phyloP scores from a whole-genome alignment of 1,139 yeast species.

The Blastobotrys proliferans region DNA sequence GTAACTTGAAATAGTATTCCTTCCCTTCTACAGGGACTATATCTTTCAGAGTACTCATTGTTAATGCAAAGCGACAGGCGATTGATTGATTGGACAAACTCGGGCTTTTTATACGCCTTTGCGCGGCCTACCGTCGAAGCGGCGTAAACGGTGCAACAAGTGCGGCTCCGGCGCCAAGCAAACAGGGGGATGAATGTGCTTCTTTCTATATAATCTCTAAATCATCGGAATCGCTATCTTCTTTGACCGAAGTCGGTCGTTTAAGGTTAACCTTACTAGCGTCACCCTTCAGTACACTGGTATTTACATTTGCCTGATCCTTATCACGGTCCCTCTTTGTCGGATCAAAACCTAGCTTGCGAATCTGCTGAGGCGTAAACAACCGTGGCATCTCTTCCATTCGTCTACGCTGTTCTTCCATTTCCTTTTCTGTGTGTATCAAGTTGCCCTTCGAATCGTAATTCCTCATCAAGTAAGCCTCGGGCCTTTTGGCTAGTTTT shows the following conservation, averaged over 20 bases:
- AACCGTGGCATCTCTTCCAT: slow-evolving; percentile 25
- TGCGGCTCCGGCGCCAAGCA: too few species aligned
- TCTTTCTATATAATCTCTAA: slow-evolving; percentile 33
- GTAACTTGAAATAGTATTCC: too few species aligned
- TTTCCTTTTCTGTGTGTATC: slow-evolving; percentile 33
- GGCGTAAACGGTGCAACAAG: too few species aligned
- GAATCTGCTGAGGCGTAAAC: slow-evolving; percentile 30
- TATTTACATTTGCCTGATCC: not conserved
- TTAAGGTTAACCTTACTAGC: not conserved
- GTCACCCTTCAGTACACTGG: slow-evolving; percentile 2
- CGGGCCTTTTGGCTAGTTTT: slow-evolving; percentile 30
- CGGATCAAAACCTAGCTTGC: slow-evolving; percentile 35
- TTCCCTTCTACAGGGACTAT: too few species aligned
- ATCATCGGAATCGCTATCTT: slow-evolving; percentile 33
- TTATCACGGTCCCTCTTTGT: slow-evolving; percentile 16
- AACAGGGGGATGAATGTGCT: too few species aligned
- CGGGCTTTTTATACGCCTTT: too few species aligned
- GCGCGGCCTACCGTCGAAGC: too few species aligned
- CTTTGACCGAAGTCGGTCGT: not conserved
- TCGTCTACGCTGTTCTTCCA: slow-evolving; percentile 30
- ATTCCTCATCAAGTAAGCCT: slow-evolving; percentile 29
- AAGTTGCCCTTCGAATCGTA: slow-evolving; percentile 26
- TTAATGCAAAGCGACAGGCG: too few species aligned
- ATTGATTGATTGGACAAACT: too few species aligned
- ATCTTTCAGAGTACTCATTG: too few species aligned